These are phyloP conservation scores for Alternaria brassicicola DNA, from an alignment of 2,329 filamentous ascomycete species.

Conservation along the genomic window DNA sequence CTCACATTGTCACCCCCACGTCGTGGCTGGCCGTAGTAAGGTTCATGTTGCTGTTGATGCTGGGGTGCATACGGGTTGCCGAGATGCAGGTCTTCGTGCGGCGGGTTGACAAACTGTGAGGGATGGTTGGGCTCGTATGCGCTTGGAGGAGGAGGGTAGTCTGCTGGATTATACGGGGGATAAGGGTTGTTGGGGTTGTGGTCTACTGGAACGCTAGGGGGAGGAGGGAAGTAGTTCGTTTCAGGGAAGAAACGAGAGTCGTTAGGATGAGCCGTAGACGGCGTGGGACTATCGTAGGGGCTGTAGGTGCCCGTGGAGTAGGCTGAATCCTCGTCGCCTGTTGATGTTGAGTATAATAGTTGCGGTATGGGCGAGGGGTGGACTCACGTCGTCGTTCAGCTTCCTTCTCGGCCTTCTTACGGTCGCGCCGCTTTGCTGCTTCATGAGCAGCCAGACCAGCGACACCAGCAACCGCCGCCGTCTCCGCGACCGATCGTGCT, in stretches of 20 bases:
- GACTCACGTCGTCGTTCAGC: constrained; percentile 58
- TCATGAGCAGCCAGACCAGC: constrained; percentile 64
- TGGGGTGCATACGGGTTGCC: constrained; percentile 38
- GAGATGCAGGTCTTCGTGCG: constrained; percentile 36
- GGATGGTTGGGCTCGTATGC: constrained; percentile 36
- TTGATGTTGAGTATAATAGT: constrained; percentile 25
- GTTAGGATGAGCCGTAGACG: constrained; percentile 41
- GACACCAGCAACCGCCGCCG: constrained; percentile 63
- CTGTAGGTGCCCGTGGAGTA: constrained; percentile 44
- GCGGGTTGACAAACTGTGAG: constrained; percentile 39
- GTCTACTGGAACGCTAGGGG: constrained; percentile 45
- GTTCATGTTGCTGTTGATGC: constrained; percentile 23
- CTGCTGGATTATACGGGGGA: constrained; percentile 51
- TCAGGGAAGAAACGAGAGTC: constrained; percentile 53
- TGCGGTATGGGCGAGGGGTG: constrained; percentile 12
- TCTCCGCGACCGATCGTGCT: constrained; percentile 59
- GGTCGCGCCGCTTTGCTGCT: constrained; percentile 61
- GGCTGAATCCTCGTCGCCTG: constrained; percentile 46
- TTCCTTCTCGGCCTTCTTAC: constrained; percentile 61
- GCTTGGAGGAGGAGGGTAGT: constrained; percentile 48
- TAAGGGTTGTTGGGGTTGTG: constrained; percentile 37
- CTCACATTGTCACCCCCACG: constrained; percentile 58
- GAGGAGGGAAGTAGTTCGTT: constrained; percentile 58
- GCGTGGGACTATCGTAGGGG: constrained; percentile 31
- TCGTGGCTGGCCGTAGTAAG: constrained; percentile 45